A percentile compares a stretch with the other conserved stretches of the same genome.
Conservation (phyloP, 2,329 filamentous ascomycete species). For the Xylariaceae sp. region DNA sequence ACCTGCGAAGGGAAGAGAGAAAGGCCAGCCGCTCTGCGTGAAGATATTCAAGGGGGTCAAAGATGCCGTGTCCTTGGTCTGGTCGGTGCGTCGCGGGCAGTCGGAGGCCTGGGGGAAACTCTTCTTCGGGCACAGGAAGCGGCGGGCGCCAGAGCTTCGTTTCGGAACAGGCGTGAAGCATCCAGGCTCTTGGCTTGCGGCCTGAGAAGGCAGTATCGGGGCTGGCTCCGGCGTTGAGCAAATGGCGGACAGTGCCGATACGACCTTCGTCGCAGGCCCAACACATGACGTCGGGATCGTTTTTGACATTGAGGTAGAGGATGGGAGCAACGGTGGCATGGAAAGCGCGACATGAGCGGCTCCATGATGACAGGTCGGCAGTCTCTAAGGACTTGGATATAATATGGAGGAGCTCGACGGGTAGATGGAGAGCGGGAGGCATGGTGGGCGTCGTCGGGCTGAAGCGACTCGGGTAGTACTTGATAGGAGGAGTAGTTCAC, state of each 20-base stretch:
- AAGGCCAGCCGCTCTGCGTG: neutral
- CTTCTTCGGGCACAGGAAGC: neutral
- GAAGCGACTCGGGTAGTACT: too few relatives aligned
- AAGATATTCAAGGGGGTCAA: neutral
- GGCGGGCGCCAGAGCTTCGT: neutral
- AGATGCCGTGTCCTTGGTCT: neutral
- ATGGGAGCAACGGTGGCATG: slow-evolving; percentile 4
- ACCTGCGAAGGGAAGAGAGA: neutral
- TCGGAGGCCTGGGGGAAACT: neutral
- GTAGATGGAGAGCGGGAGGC: slow-evolving; percentile 16
- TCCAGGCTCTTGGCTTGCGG: neutral
- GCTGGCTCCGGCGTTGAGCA: slow-evolving; percentile 20
- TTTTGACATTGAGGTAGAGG: slow-evolving; percentile 16
- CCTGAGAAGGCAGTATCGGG: slow-evolving; percentile 13
- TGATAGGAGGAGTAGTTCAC: too few relatives aligned
- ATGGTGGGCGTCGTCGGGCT: slow-evolving; percentile 4
- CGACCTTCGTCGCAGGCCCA: slow-evolving; percentile 19
- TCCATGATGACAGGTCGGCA: slow-evolving; percentile 18
- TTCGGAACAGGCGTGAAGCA: neutral
- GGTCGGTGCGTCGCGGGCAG: neutral
- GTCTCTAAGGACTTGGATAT: slow-evolving; percentile 4
- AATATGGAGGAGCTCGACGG: slow-evolving; percentile 18
- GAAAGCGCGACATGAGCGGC: slow-evolving; percentile 19
- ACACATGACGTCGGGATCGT: slow-evolving; percentile 14
- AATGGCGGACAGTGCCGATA: slow-evolving; percentile 8